Evolutionary conservation across 352 stramenopile genomes (phyloP), one percentile per base, ranked within the genome.

Genomic region (Aphanomyces stellatus): DNA sequence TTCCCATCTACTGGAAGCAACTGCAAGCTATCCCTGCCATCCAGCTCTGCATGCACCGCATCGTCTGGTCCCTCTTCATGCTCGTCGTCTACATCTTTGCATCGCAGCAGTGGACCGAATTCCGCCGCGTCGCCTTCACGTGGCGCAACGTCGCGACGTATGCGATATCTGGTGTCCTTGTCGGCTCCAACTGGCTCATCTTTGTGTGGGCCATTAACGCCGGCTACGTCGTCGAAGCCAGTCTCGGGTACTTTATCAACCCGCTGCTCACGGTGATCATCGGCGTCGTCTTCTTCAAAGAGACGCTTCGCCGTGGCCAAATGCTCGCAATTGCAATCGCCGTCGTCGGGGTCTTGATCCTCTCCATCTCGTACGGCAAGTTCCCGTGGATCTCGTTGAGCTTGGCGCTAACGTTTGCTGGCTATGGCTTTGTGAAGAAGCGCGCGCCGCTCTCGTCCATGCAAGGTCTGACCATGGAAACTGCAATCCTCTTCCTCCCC

Each of bases 171-270:
- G 27, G 41, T 27, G 27, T 65, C 15, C 41, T 65, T 25, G 53
- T 65, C 30, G 6, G 25, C 17, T 28, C 57, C 24, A 65, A 65
- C n/a, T 65, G 57, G 57, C 41, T 65, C 25, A 37, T 65, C 19
- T 51, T 65, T 41, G 57, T 65, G 6, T 65, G 57, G 57, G 57
- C 57, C 4, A 46, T 65, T 22, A 65, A 65, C 30, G 57, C 22
- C 13, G 57, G 57, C 22, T 65, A 65, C 30, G 41, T 65, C 34
- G 34, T 65, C 43, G 57, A 65, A 27, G 33, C 4, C 7, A 65
- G 57, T 35, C n/a, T 65, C 10, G 57, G 57, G 13, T 65, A 65
- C 30, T 65, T 65, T 65, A 65, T 65, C 57, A 65, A 65, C 27
- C 57, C 57, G 30, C 17, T 65, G 27, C 15, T 65, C 30, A 65